These are phyloP conservation scores for Metschnikowia lunata DNA, from an alignment of 805 yeast genomes.

Conservation along the genomic window DNA sequence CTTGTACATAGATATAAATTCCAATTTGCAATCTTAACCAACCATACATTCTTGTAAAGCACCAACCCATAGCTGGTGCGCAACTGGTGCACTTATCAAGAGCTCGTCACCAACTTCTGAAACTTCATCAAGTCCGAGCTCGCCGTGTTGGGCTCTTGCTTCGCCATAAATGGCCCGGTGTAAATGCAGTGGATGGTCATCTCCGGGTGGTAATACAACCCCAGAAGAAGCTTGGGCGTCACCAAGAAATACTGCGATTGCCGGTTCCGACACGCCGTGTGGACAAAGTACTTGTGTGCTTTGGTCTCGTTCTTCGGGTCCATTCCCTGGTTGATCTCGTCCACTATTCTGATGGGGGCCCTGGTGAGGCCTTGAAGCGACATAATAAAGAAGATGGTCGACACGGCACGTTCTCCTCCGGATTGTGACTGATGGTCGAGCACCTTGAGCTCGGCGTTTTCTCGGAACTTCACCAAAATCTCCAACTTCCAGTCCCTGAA, in stretches of 20 bases:
- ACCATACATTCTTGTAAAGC: too few relatives aligned
- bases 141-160: neutral
- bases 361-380: conserved; percentile 83
- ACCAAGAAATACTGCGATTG: conserved; percentile 84
- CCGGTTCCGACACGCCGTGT: conserved; percentile 60
- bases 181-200: conserved; percentile 84
- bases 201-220: conserved; percentile 66
- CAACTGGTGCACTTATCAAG: too few relatives aligned
- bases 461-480: conserved; percentile 82
- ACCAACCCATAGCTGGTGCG: too few relatives aligned
- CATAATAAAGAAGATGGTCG: conserved; percentile 86
- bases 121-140: conserved; percentile 28
- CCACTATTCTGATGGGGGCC: conserved; percentile 93
- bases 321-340: conserved; percentile 99
- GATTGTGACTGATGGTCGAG: conserved; percentile 88
- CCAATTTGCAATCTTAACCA: too few relatives aligned
- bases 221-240: conserved; percentile 85
- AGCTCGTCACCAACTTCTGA: conserved; percentile 6
- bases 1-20: too few relatives aligned
- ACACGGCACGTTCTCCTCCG: conserved; percentile 96
- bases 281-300: conserved; percentile 82
- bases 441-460: conserved; percentile 60
- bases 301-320: conserved; percentile 86
- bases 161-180: conserved; percentile 30
- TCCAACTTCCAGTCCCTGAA: conserved; percentile 79